phyloP scores from a whole-genome alignment of 2,329 filamentous ascomycete species.

The Acarospora socialis region DNA sequence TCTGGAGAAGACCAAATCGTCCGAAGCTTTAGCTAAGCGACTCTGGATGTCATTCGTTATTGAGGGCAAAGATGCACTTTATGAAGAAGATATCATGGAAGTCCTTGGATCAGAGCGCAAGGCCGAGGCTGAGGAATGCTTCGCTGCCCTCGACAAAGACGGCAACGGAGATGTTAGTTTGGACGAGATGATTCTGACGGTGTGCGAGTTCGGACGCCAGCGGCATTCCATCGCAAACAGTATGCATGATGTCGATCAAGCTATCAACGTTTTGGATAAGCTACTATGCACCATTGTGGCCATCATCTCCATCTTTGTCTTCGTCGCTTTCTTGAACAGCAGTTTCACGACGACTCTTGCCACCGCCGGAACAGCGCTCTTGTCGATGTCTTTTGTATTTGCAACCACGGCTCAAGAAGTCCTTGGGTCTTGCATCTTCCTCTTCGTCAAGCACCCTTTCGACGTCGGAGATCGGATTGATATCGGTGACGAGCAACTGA shows the following conservation, averaged over 20 bases:
- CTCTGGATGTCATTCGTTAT: conserved; percentile 98
- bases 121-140: conserved; percentile 73
- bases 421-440: conserved; percentile 93
- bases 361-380: conserved; percentile 77
- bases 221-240: conserved; percentile 80
- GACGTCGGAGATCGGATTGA: conserved; percentile 93
- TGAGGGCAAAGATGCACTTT: conserved; percentile 70
- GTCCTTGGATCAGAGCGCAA: conserved; percentile 66
- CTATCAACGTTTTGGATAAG: conserved; percentile 78
- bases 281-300: conserved; percentile 70
- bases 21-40: conserved; percentile 82
- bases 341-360: conserved; percentile 74
- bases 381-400: conserved; percentile 96
- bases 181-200: conserved; percentile 85
- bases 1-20: conserved; percentile 67
- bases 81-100: conserved; percentile 67
- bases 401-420: conserved; percentile 85
- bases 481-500: conserved; percentile 51
- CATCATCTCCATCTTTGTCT: conserved; percentile 69
- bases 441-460: conserved; percentile 97
- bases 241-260: conserved; percentile 96
- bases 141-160: conserved; percentile 67
- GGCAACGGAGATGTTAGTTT: conserved; percentile 87
- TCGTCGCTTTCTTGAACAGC: conserved; percentile 73
- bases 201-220: conserved; percentile 70